phyloP scores from a whole-genome alignment of 805 yeast genomes.

The Candida rishiriensis region DNA sequence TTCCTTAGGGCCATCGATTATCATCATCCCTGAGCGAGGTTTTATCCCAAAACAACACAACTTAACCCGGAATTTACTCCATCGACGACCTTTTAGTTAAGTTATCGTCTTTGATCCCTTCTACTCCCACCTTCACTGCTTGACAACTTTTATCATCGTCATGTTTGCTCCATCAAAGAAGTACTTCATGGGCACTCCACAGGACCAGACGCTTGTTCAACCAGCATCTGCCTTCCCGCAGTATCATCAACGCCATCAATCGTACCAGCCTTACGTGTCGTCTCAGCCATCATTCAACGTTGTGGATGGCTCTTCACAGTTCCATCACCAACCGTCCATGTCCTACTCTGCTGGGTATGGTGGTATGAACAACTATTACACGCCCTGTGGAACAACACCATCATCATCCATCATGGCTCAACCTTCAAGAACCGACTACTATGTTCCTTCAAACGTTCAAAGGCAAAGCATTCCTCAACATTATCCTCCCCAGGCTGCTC shows the following conservation, averaged over 20 bases:
- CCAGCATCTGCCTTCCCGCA: constrained; percentile 8
- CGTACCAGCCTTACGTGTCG: constrained; percentile 12
- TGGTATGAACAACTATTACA: constrained; percentile 11
- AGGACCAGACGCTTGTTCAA: not conserved
- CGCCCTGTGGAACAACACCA: not conserved
- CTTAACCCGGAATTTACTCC: no score
- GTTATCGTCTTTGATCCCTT: constrained; percentile 30
- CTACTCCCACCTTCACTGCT: no score
- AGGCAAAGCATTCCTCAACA: not conserved
- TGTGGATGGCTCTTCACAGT: constrained; percentile 1
- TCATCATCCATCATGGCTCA: not conserved
- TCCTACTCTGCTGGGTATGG: constrained; percentile 17
- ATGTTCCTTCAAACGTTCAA: constrained; percentile 5
- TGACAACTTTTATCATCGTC: not conserved
- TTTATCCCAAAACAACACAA: no score
- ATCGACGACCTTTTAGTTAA: constrained; percentile 39
- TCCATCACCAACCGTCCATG: constrained; percentile 18
- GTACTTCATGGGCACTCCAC: not conserved
- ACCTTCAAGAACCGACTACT: constrained; percentile 6
- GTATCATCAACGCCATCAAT: constrained; percentile 19
- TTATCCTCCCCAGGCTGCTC: constrained; percentile 1
- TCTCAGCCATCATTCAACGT: constrained; percentile 6
- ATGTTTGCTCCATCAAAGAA: constrained; percentile 12
- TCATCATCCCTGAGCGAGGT: not conserved
- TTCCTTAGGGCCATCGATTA: constrained; percentile 3